Evolutionary conservation across 164 flowering plant species (phyloP).

Genomic region (Annona cherimola): DNA sequence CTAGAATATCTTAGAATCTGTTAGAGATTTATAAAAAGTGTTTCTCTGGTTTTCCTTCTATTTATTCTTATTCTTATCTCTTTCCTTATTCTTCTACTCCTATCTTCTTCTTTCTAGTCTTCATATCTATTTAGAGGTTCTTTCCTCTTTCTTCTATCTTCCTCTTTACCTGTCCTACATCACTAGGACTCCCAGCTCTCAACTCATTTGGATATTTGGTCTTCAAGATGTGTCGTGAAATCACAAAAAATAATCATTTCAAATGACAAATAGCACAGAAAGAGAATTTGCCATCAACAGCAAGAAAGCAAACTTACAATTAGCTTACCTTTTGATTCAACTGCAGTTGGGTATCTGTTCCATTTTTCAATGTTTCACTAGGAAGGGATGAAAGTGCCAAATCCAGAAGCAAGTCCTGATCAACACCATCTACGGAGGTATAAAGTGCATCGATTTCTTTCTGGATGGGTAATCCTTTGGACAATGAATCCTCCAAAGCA

Average conservation of each 20-base stretch:
- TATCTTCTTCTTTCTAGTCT: no score
- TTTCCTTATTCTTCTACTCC: no score
- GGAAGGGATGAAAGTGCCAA: constrained; percentile 86
- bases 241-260: neutral
- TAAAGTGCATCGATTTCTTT: constrained; percentile 60
- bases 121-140: no score
- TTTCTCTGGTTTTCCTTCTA: no score
- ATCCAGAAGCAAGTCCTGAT: constrained; percentile 64
- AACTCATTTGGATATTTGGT: neutral
- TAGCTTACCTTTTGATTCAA: constrained; percentile 71
- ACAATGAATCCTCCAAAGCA: constrained; percentile 85
- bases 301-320: neutral
- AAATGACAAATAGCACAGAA: neutral
- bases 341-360: constrained; percentile 63
- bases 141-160: no score
- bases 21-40: no score
- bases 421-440: constrained; percentile 58
- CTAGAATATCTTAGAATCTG: no score
- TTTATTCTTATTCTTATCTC: no score
- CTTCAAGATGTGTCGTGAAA: neutral
- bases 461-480: constrained; percentile 80
- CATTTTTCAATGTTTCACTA: constrained; percentile 56
- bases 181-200: neutral
- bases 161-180: no score
- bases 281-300: neutral